Conservation (phyloP, 2,329 filamentous ascomycete species). For the Cercospora sp. region DNA sequence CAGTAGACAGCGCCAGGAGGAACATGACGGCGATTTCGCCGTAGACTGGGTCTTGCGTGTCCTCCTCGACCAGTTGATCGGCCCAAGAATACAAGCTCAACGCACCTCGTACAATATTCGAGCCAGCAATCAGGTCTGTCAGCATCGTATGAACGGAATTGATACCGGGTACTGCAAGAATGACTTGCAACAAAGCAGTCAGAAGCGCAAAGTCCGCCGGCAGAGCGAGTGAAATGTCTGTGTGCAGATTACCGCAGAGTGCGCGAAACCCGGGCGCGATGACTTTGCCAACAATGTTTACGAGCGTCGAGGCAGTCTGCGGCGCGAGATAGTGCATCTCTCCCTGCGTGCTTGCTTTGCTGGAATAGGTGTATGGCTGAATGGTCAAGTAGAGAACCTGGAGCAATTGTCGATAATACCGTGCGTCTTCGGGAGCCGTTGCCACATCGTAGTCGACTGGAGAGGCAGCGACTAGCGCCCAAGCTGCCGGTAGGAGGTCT, state of each 20-base stretch:
- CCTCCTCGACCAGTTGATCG: conserved; percentile 74
- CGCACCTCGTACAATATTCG: conserved; percentile 74
- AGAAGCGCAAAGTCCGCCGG: conserved; percentile 84
- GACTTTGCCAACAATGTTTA: conserved; percentile 77
- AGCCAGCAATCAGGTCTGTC: conserved; percentile 55
- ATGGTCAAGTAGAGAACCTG: conserved; percentile 83
- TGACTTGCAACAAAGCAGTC: conserved; percentile 83
- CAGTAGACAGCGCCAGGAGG: conserved; percentile 79
- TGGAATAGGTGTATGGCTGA: conserved; percentile 56
- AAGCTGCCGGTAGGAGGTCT: conserved; percentile 58
- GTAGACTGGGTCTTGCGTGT: conserved; percentile 80
- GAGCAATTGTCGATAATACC: conserved; percentile 80
- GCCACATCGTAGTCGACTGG: conserved; percentile 61
- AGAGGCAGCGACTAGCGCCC: conserved; percentile 59
- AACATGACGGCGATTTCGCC: conserved; percentile 90
- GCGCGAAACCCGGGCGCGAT: conserved; percentile 81
- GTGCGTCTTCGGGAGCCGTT: conserved; percentile 57
- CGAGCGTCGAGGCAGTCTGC: conserved; percentile 57
- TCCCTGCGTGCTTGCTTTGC: conserved; percentile 12
- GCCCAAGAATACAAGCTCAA: conserved; percentile 92
- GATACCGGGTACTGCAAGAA: conserved; percentile 72
- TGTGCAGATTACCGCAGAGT: conserved; percentile 77
- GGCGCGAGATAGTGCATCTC: conserved; percentile 38
- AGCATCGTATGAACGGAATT: conserved; percentile 56
- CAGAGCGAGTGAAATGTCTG: conserved; percentile 42